These are phyloP conservation scores for Blastobotrys persicus DNA, from an alignment of 1,139 yeast genomes.

Conservation along the genomic window DNA sequence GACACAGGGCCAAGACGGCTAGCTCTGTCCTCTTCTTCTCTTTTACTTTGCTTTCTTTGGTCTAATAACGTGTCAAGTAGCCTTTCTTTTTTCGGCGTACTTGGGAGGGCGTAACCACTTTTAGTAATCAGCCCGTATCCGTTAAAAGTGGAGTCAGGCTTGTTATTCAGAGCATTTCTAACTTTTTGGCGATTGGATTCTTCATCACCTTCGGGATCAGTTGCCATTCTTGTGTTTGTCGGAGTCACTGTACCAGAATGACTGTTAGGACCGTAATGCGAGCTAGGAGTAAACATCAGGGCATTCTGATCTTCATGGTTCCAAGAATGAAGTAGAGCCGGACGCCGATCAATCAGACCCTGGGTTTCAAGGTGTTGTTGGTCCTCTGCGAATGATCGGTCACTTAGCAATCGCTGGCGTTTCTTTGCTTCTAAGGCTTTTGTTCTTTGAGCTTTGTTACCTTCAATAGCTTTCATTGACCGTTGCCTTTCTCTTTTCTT, in stretches of 20 bases:
- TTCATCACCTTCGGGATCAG: background rate
- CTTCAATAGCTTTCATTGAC: conserved; percentile 28
- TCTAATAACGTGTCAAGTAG: conserved; percentile 3
- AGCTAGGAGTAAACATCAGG: background rate
- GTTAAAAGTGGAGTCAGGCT: background rate
- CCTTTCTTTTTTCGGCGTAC: conserved; percentile 19
- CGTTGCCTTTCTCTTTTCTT: conserved; percentile 25
- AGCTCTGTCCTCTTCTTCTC: background rate
- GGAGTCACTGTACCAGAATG: conserved; percentile 17
- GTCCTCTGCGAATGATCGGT: background rate
- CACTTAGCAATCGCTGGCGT: background rate
- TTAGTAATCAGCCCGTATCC: conserved; percentile 24
- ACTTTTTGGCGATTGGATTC: background rate
- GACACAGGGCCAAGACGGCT: conserved; percentile 6
- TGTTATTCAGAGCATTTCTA: background rate
- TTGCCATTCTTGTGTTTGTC: conserved; percentile 22
- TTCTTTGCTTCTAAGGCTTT: background rate
- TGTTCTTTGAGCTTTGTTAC: background rate
- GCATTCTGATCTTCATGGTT: background rate
- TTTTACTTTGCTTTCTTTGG: background rate
- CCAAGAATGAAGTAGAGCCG: background rate
- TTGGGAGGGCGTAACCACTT: conserved; percentile 15
- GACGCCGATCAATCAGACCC: background rate
- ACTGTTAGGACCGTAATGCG: background rate
- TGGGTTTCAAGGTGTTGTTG: background rate